Evolutionary conservation across 768 basidiomycete species (phyloP), one percentile per base, ranked within the genome.

Genomic region (Mycena amicta): DNA sequence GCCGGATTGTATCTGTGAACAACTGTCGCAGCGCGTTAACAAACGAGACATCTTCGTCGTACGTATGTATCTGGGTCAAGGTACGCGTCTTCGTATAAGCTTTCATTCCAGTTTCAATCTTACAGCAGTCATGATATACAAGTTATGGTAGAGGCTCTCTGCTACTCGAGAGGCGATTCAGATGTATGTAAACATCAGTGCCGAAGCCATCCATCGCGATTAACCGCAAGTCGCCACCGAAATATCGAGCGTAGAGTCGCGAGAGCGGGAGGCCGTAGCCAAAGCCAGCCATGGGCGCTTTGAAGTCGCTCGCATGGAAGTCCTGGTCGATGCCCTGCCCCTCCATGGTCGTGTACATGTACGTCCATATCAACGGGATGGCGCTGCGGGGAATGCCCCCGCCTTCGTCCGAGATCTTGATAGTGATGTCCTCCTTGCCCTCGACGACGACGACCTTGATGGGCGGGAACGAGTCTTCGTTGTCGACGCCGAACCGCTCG

Each of bases 191-290:
- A 2, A 95, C 91, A 69, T 96, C 94, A 31, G 92, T 94, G 11
- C 94, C 93, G 68, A 91, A 94, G n/a, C 97, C 96, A 62, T 99
- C 97, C 95, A 99, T 98, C 41, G 94, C 90, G 61, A 99, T 99
- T 55, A 99, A 73, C 18, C 92, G 81, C 27, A 99, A 76, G 72
- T 98, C 95, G 0, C 93, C 92, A 0, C 93, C 96, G 67, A 98
- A 97, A 71, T 97, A 99, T 49, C 96, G 79, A 0, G 95, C 95
- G 67, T 98, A 99, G 85, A 99, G 73, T 74, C 96, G 77, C 46
- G 93, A 95, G 20, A 99, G 79, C 2, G 96, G 96, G 5, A 98
- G 71, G 0, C 96, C 96, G 70, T 98, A 98, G 5, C 93, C 92
- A 64, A 91, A 97, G 0, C 97, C 96, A 33, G 96, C 96, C 94